Percentiles rank a stretch among this genome's conserved stretches.
These are phyloP conservation scores for Ceratocystiopsis brevicomis DNA, from an alignment of 2,329 filamentous ascomycete genomes.

Conservation along the genomic window DNA sequence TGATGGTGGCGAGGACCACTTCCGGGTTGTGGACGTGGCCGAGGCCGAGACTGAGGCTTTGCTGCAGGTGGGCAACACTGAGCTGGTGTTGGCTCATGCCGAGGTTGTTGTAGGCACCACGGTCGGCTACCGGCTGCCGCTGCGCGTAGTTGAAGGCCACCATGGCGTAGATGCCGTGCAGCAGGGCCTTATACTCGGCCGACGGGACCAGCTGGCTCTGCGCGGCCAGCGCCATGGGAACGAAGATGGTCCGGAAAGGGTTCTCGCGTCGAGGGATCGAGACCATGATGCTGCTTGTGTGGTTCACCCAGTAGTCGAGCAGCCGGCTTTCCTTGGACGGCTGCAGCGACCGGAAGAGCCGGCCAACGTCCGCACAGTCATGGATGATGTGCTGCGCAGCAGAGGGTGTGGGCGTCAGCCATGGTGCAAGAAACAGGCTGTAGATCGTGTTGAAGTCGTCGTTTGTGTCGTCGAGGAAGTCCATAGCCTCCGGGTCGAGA, in stretches of 20 bases:
- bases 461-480: too few species aligned
- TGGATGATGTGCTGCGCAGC: too few species aligned
- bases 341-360: background rate
- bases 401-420: too few species aligned
- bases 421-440: too few species aligned
- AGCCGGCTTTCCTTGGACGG: background rate
- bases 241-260: background rate
- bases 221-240: background rate
- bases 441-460: too few species aligned
- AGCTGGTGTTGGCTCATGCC: background rate
- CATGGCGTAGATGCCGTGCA: conserved; percentile 1
- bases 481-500: too few species aligned
- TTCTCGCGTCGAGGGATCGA: background rate
- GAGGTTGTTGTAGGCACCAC: background rate
- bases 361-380: background rate
- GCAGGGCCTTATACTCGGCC: background rate
- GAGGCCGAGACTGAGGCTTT: too few species aligned
- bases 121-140: background rate
- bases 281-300: background rate
- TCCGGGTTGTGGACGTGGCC: background rate
- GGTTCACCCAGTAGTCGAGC: background rate
- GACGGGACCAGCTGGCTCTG: background rate
- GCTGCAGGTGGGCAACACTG: background rate
- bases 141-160: conserved; percentile 1
- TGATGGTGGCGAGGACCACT: background rate